Base-by-base conservation (phyloP, 495 filamentous ascomycete genomes). In the Podospora fimiseda region DNA sequence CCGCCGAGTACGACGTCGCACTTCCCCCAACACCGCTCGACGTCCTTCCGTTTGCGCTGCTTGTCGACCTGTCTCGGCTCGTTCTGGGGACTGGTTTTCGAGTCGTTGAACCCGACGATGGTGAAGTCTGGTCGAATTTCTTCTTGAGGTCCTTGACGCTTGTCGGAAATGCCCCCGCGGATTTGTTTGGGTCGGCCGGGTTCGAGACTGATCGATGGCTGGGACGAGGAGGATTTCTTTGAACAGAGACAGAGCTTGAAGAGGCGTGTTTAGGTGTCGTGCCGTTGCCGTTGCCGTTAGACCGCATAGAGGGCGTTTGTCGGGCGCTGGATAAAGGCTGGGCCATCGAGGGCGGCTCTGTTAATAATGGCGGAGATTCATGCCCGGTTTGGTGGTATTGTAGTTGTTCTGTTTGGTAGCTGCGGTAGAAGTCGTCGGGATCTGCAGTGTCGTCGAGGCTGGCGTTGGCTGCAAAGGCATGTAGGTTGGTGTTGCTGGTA, bases 91-190 rank as follows among this genome's bases (percentile, higher is more conserved):
- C 30, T 16, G 61, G 39, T 62, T 72, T 76, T 42, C 65, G 67
- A 27, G 50, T 20, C 22, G 63, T 44, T 2, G 55, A 45, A 23
- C 41, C 15, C 19, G 60, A 45, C 9, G 48, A 53, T 3, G 65
- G 52, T 3, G 51, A 30, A 11, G 62, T 56, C 51, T 71, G 71
- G 61, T 81, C 76, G 55, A 81, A 81, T 45, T 68, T 75, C 58
- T 74, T 77, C 58, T 74, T 73, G 39, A 80, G 63, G 60, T 81
- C 77, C 61, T 75, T 78, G 22, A 81, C 78, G 59, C 75, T 81
- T 21, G 72, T 63, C 23, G 74, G 67, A 42, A n/a, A n/a, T n/a
- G n/a, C n/a, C n/a, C n/a, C n/a, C n/a, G n/a, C n/a, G n/a, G n/a
- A n/a, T n/a, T n/a, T n/a, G n/a, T n/a, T n/a, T n/a, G n/a, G n/a